Base-by-base conservation (phyloP, 192 early-diverging fungal genomes). In the Oehlia diaphana region DNA sequence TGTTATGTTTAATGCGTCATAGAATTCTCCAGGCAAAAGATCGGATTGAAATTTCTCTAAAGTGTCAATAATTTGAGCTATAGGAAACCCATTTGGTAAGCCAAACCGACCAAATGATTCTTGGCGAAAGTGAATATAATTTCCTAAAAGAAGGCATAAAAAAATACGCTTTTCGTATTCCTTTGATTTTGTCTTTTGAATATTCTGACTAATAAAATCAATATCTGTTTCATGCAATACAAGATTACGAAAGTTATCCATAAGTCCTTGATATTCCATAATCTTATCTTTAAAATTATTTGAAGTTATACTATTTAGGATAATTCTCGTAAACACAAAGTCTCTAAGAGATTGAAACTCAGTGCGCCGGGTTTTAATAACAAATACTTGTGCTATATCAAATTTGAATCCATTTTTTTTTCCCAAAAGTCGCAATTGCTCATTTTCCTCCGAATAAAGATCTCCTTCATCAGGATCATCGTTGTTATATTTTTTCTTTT, bases 151-250 rank as follows among this genome's bases (percentile, higher is more conserved):
- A 42, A 70, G 35, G 35, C 47, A 72, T 72, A 72, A 23, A 26
- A 53, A 47, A 72, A 72, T 50, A 31, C 42, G 47, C 49, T 72
- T 53, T 72, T 72, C 68, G 7, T 72, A 50, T 31, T 69, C 67
- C 37, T 39, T 69, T 44, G 35, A 1, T 72, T 72, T 72, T 28
- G 42, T 31, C 26, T 72, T 47, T 4, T 31, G 9, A 50, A 47
- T 10, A 53, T 14, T 14, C 0, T 14, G 5, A 3, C 26, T 3
- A 50, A 72, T 72, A 53, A 50, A 72, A 35, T 21, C 21, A 42
- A 70, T 9, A 10, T 14, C 4, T n/a, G 68, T 1, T 8, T 9
- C 13, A 44, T 13, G 0, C 21, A 42, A 21, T 16, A 31, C 33
- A 0, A 23, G 9, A 3, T 3, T 7, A 9, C 12, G 19, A 72